phyloP scores from a whole-genome alignment of 1,139 yeast genomes.

The Hyphopichia pseudoburtonii region DNA sequence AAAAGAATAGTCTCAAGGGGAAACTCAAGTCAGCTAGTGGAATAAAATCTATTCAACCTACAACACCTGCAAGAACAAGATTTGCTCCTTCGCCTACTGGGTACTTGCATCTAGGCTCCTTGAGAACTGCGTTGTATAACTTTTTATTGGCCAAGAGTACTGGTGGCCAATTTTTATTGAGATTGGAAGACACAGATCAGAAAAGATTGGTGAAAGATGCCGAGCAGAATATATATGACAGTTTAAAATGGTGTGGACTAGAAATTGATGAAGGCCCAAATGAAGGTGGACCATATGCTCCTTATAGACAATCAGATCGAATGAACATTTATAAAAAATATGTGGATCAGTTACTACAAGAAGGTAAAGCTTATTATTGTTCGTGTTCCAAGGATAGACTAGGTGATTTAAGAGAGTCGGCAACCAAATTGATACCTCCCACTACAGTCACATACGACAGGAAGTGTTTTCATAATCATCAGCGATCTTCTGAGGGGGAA shows the following conservation, averaged over 20 bases:
- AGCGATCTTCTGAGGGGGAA: slow-evolving; percentile 14
- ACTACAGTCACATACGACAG: slow-evolving; percentile 92
- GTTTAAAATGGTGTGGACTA: slow-evolving; percentile 77
- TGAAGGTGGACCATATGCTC: slow-evolving; percentile 66
- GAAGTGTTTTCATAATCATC: slow-evolving; percentile 50
- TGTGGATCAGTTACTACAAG: slow-evolving; percentile 53
- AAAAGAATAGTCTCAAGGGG: slow-evolving; percentile 9
- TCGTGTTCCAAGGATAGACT: slow-evolving; percentile 83
- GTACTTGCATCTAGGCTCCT: slow-evolving; percentile 82
- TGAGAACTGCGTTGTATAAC: slow-evolving; percentile 90
- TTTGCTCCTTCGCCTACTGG: slow-evolving; percentile 99
- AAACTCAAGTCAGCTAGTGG: slow-evolving; percentile 3
- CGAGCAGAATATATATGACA: slow-evolving; percentile 73
- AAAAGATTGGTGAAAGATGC: slow-evolving; percentile 78
- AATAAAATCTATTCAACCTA: slow-evolving; percentile 40
- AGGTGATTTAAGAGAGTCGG: slow-evolving; percentile 64
- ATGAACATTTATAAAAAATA: slow-evolving; percentile 60
- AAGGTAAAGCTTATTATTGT: slow-evolving; percentile 82
- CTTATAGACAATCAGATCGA: slow-evolving; percentile 85
- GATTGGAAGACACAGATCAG: slow-evolving; percentile 92
- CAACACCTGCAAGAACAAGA: slow-evolving; percentile 74
- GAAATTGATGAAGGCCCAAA: slow-evolving; percentile 80
- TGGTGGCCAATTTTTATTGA: slow-evolving; percentile 73
- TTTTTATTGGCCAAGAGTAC: slow-evolving; percentile 78
- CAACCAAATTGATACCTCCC: slow-evolving; percentile 76